These are phyloP conservation scores for Tubosaeta sp. DNA, from an alignment of 768 basidiomycete species.

Conservation along the genomic window DNA sequence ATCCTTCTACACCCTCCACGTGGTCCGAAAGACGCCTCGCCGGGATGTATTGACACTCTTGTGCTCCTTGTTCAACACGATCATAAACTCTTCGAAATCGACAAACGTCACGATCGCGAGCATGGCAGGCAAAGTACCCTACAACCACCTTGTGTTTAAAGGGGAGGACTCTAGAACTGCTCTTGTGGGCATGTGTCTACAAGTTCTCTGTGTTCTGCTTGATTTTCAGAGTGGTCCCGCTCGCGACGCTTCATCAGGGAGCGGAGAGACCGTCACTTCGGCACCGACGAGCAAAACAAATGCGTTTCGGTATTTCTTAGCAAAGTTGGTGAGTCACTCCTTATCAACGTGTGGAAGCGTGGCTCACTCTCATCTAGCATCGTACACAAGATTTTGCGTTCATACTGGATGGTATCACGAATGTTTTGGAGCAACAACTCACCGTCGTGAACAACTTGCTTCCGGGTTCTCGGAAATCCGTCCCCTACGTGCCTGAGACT, in stretches of 20 bases:
- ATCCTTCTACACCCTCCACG: conserved; percentile 71
- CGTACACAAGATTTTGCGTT: conserved; percentile 86
- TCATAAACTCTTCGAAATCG: conserved; percentile 61
- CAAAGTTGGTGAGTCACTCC: conserved; percentile 61
- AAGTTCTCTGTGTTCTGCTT: conserved; percentile 70
- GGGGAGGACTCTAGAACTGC: conserved; percentile 75
- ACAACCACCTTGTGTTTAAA: conserved; percentile 87
- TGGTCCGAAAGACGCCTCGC: conserved; percentile 71
- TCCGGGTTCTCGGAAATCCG: conserved; percentile 79
- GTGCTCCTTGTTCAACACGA: conserved; percentile 91
- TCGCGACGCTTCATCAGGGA: conserved; percentile 44
- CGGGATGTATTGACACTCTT: conserved; percentile 86
- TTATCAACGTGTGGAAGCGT: conserved; percentile 1
- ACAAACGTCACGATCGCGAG: conserved; percentile 54
- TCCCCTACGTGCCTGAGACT: conserved; percentile 79
- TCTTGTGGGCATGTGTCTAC: conserved; percentile 71
- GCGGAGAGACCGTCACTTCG: conserved; percentile 40
- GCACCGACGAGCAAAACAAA: conserved; percentile 69
- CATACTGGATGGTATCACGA: conserved; percentile 66
- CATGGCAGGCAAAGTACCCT: conserved; percentile 77
- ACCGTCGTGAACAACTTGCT: conserved; percentile 68
- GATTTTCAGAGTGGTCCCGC: conserved; percentile 80
- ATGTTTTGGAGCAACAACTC: conserved; percentile 71
- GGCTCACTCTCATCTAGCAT: conserved; percentile 50
- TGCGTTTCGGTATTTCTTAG: conserved; percentile 87